Conservation (phyloP, 208 protist genomes). For the Acanthamoeba healyi region DNA sequence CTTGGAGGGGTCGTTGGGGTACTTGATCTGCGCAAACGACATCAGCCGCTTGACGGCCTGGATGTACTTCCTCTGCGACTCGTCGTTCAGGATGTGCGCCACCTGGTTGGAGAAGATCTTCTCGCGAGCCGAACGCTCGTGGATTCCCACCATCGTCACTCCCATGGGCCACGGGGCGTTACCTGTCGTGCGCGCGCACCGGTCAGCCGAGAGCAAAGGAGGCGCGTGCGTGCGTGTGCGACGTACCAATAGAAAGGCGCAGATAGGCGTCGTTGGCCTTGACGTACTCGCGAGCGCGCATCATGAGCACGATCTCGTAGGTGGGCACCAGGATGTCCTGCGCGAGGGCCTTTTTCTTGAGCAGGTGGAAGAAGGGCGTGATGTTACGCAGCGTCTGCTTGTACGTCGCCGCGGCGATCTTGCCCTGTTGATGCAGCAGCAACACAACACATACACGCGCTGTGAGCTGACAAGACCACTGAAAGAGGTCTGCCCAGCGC, state of each 20-base stretch:
- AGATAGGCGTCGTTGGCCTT: slow-evolving; percentile 88
- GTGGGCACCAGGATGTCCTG: slow-evolving; percentile 29
- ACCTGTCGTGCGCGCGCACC: too few species aligned
- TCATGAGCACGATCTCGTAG: slow-evolving; percentile 22
- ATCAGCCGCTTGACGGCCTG: slow-evolving; percentile 89
- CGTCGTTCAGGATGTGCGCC: slow-evolving; percentile 89
- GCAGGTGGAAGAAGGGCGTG: slow-evolving; percentile 18
- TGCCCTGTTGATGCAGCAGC: too few species aligned
- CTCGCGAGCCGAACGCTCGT: slow-evolving; percentile 89
- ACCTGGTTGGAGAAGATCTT: slow-evolving; percentile 88
- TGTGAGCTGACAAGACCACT: too few species aligned
- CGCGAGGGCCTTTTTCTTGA: slow-evolving; percentile 3
- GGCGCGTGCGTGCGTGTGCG: background rate
- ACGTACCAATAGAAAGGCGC: slow-evolving; percentile 84
- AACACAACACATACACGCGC: too few species aligned
- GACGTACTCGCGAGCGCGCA: slow-evolving; percentile 62
- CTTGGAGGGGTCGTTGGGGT: slow-evolving; percentile 48
- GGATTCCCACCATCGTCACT: slow-evolving; percentile 90
- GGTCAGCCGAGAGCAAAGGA: background rate
- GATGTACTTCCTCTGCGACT: slow-evolving; percentile 87
- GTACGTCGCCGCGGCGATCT: slow-evolving; percentile 46
- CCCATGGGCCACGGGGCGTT: slow-evolving; percentile 90
- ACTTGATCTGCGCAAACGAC: slow-evolving; percentile 47
- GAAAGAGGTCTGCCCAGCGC: too few species aligned
- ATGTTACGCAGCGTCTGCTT: slow-evolving; percentile 46